A percentile compares a stretch with the other conserved stretches of the same genome.
phyloP scores from a whole-genome alignment of 306 rosid genomes.

The Hippophae tibetana region DNA sequence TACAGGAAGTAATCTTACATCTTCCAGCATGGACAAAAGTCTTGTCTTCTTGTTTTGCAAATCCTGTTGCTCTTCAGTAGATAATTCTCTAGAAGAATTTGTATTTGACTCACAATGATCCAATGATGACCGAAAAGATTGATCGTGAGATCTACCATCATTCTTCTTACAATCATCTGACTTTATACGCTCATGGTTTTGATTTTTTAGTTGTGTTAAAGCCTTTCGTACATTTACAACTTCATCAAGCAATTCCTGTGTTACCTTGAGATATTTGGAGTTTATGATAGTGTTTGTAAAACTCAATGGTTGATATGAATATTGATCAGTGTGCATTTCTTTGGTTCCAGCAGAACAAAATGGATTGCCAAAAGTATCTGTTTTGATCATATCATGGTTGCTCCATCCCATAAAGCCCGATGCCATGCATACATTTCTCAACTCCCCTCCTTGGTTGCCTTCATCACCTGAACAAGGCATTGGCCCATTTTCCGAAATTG shows the following conservation, averaged over 20 bases:
- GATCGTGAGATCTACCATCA: conserved; percentile 44
- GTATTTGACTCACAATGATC: conserved; percentile 36
- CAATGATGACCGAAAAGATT: conserved; percentile 31
- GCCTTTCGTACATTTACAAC: conserved; percentile 63
- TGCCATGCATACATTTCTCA: conserved; percentile 35
- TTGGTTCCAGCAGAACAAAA: conserved; percentile 23
- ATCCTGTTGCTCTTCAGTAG: conserved; percentile 55
- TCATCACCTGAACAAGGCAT: conserved; percentile 34
- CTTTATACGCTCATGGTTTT: conserved; percentile 28
- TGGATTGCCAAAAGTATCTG: conserved; percentile 45
- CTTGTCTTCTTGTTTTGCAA: conserved; percentile 63
- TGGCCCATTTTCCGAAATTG: conserved; percentile 23
- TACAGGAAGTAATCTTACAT: conserved; percentile 38
- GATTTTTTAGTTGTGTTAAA: conserved; percentile 48
- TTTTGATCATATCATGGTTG: conserved; percentile 18
- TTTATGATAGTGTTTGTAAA: conserved; percentile 26
- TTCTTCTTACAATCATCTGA: conserved; percentile 44
- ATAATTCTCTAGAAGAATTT: conserved; percentile 40
- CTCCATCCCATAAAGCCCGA: conserved; percentile 33
- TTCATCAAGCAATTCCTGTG: conserved; percentile 79
- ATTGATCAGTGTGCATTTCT: conserved; percentile 31
- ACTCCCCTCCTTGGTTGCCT: conserved; percentile 26
- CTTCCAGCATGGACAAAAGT: conserved; percentile 73
- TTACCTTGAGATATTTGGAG: conserved; percentile 57
- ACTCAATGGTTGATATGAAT: conserved; percentile 26